Conservation (phyloP, 2,329 filamentous ascomycete species). For the Anthostomella pinea region DNA sequence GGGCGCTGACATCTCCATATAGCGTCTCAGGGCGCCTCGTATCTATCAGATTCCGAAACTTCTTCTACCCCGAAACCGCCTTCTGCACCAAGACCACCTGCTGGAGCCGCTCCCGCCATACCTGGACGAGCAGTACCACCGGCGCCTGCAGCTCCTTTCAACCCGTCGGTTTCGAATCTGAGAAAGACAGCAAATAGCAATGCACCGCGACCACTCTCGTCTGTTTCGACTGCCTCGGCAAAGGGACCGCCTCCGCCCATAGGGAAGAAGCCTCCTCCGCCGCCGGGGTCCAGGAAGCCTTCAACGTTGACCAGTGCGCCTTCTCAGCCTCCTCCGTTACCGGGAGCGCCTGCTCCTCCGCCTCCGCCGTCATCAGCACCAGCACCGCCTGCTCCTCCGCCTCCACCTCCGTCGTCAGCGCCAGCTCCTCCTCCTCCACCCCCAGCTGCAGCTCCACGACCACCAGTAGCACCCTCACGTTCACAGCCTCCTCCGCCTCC, state of each 20-base stretch:
- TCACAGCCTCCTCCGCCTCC: constrained; percentile 39
- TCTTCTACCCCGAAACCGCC: constrained; percentile 53
- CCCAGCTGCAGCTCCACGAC: constrained; percentile 18
- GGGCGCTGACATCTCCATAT: constrained; percentile 18
- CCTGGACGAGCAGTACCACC: constrained; percentile 50
- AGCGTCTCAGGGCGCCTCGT: constrained; percentile 69
- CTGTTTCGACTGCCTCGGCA: constrained; percentile 54
- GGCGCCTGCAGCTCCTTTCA: constrained; percentile 13
- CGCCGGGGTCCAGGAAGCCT: constrained; percentile 59
- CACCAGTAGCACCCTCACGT: constrained; percentile 27
- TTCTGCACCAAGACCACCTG: constrained; percentile 58
- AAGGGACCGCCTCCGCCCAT: constrained; percentile 74
- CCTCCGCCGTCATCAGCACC: constrained; percentile 38
- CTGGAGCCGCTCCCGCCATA: constrained; percentile 55
- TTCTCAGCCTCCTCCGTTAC: constrained; percentile 30
- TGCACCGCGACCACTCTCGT: constrained; percentile 55
- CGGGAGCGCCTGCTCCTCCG: constrained; percentile 32
- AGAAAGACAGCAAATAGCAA: constrained; percentile 54
- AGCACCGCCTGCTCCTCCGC: constrained; percentile 31
- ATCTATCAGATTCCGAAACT: constrained; percentile 77
- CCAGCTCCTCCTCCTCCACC: constrained; percentile 37
- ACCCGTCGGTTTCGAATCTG: constrained; percentile 53
- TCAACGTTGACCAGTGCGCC: constrained; percentile 33
- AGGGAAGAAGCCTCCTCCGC: constrained; percentile 70
- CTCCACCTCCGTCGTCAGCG: constrained; percentile 45